phyloP scores from a whole-genome alignment of 768 basidiomycete species.

The Russula dissimulans region DNA sequence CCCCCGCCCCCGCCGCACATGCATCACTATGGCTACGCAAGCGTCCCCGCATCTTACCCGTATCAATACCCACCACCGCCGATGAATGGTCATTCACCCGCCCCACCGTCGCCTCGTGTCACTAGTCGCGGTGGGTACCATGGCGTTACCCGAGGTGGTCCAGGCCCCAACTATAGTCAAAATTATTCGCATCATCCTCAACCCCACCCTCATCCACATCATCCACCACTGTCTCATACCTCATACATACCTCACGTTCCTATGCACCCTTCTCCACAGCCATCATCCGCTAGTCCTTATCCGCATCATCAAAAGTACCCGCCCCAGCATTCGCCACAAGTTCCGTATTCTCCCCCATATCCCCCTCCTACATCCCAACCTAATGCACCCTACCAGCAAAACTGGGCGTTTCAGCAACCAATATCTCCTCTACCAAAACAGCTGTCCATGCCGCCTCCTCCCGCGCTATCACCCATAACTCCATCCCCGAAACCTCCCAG shows the following conservation, averaged over 20 bases:
- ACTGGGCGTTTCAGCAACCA: constrained; percentile 39
- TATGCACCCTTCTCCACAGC: constrained; percentile 21
- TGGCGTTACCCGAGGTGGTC: constrained; percentile 24
- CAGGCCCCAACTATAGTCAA: constrained; percentile 33
- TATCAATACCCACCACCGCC: constrained; percentile 31
- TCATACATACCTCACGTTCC: constrained; percentile 28
- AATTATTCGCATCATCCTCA: constrained; percentile 29
- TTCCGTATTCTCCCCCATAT: constrained; percentile 26
- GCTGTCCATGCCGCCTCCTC: constrained; percentile 39
- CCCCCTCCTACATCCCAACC: constrained; percentile 18
- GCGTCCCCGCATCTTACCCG: constrained; percentile 23
- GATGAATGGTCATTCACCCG: constrained; percentile 32
- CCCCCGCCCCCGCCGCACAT: constrained; percentile 24
- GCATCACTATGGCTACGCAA: constrained; percentile 22
- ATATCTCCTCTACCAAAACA: constrained; percentile 59
- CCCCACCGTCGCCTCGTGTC: constrained; percentile 30
- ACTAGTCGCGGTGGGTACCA: constrained; percentile 30
- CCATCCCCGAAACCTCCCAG: constrained; percentile 12
- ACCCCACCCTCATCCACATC: constrained; percentile 31
- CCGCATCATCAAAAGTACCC: constrained; percentile 27
- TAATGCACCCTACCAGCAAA: constrained; percentile 29
- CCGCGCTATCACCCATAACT: constrained; percentile 18
- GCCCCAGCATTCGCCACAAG: constrained; percentile 22
- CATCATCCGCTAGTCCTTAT: constrained; percentile 25
- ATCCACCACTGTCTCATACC: constrained; percentile 30